Base-by-base conservation (phyloP, 2,329 filamentous ascomycete species). In the Biscogniauxia sp. region DNA sequence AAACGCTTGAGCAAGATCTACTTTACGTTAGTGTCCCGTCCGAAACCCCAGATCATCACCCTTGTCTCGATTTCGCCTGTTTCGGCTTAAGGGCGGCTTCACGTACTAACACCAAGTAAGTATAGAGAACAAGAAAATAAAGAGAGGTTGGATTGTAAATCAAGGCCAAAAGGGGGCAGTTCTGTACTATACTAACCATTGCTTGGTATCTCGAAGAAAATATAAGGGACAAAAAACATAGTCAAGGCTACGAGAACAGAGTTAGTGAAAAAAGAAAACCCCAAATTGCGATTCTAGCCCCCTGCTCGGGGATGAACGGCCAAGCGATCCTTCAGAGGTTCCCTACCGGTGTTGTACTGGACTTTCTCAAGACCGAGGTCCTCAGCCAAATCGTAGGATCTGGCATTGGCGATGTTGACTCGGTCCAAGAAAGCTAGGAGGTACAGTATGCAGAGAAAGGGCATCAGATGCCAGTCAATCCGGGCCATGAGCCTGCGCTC, bases 171-270 rank as follows among this genome's bases (percentile, higher is more conserved):
- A 17, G 15, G 37, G 37, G 11, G 11, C 11, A 5, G 2, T 6
- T 45, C 37, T 45, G 6, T 45, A 45, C 5, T 23, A 23, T 23
- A 37, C 37, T 45, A 45, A 45, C 37, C 37, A 70, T 91, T 91
- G 66, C 86, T 89, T 0, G 88, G 88, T 59, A 93, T 90, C 77
- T 91, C 88, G 67, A 85, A 83, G 58, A 90, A 69, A 67, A 91
- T 80, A 72, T 93, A 94, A 0, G 91, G 90, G 1, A 93, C 84
- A 75, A 93, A 94, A 78, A 94, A 93, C 70, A 93, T 91, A 59
- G 88, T 89, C 62, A 93, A 79, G 1, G 88, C 72, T 73, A 52
- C 20, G 9, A 11, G 50, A 20, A 20, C 15, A 25, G 23, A 53
- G 7, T 65, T n/a, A 69, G 61, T 71, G 64, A 5, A 65, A 61